Percentiles rank a stretch among this genome's conserved stretches.
phyloP scores from a whole-genome alignment of 176 grass and related monocot species.

The Triticum turgidum region DNA sequence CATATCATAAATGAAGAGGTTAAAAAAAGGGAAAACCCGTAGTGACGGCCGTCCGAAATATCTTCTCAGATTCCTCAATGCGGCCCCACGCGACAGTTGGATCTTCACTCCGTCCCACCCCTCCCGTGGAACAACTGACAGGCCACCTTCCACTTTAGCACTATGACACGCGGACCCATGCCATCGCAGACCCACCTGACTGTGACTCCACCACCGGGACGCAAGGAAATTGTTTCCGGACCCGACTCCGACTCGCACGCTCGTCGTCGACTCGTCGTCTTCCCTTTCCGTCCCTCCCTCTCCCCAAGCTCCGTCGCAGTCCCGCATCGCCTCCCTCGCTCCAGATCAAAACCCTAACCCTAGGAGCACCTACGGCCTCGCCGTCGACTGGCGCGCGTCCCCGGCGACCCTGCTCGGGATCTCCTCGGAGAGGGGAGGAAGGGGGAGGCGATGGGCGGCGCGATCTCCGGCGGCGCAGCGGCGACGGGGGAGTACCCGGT shows the following conservation, averaged over 20 bases:
- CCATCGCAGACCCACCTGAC: neutral
- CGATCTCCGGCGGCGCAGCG: slow-evolving; percentile 11
- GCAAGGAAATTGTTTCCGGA: neutral
- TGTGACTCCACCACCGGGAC: neutral
- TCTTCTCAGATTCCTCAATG: neutral
- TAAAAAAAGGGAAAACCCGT: no score
- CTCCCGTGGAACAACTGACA: neutral
- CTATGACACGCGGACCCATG: neutral
- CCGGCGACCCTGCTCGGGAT: neutral
- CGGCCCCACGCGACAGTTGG: neutral
- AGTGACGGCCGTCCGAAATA: neutral
- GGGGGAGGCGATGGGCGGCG: slow-evolving; percentile 37
- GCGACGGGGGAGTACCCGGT: slow-evolving; percentile 44
- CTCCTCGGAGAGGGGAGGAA: neutral
- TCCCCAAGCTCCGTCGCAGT: neutral
- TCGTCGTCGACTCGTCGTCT: slow-evolving; percentile 25
- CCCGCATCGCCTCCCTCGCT: neutral
- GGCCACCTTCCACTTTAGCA: neutral
- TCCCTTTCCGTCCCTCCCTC: neutral
- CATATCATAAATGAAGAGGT: no score
- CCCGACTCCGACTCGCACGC: slow-evolving; percentile 8
- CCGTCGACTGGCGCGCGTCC: neutral
- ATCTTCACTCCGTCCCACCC: neutral
- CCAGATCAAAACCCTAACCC: slow-evolving; percentile 23
- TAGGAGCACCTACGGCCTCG: neutral